These are phyloP conservation scores for Spergularia bocconei DNA, from an alignment of 148 eudicot species.

Conservation along the genomic window DNA sequence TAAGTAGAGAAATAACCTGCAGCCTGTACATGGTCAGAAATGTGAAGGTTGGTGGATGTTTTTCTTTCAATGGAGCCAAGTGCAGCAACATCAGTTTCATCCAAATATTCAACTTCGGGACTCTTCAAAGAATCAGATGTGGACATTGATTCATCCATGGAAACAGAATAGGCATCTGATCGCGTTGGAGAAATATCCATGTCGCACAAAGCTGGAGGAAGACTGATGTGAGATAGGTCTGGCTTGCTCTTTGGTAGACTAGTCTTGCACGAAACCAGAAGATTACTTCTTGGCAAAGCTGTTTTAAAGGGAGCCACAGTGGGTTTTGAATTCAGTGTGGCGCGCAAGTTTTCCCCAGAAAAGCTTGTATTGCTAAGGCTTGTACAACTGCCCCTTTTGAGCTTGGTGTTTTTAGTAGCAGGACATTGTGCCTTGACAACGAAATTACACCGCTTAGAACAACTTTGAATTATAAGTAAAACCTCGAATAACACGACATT, in stretches of 20 bases:
- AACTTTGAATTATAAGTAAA: no score
- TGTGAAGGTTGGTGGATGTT: conserved; percentile 54
- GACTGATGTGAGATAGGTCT: conserved; percentile 23
- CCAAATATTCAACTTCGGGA: conserved; percentile 79
- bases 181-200: conserved; percentile 55
- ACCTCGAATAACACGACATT: background rate
- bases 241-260: conserved; percentile 37
- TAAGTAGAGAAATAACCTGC: conserved; percentile 41
- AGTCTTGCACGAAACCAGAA: conserved; percentile 27
- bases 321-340: conserved; percentile 40
- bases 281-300: conserved; percentile 39
- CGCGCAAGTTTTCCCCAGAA: conserved; percentile 31
- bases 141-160: conserved; percentile 81
- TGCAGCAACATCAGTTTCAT: conserved; percentile 51
- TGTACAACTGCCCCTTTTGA: conserved; percentile 53
- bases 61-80: conserved; percentile 62
- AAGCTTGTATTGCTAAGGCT: conserved; percentile 32
- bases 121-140: conserved; percentile 81
- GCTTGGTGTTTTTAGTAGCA: conserved; percentile 39
- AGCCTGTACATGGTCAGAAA: conserved; percentile 45
- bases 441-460: background rate
- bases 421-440: conserved; percentile 54
- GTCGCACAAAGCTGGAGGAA: conserved; percentile 33
- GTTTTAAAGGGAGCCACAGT: conserved; percentile 32
- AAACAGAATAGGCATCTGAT: conserved; percentile 51